Evolutionary conservation across 1,139 yeast species (phyloP).

Genomic region (Arxiozyma heterogenica): DNA sequence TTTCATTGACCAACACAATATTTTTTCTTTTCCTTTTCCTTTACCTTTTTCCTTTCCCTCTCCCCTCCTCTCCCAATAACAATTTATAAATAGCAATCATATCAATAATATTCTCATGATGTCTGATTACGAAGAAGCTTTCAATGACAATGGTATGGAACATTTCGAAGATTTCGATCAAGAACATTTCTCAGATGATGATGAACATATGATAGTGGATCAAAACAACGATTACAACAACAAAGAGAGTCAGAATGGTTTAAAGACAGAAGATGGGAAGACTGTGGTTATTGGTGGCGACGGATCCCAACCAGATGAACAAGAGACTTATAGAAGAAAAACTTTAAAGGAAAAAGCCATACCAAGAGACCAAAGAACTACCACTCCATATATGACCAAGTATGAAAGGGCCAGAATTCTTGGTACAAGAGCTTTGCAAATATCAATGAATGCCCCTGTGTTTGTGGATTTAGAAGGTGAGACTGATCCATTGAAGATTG

Average conservation of each 20-base stretch:
- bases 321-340: slow-evolving; percentile 46
- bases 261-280: slow-evolving; percentile 11
- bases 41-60: too few species aligned
- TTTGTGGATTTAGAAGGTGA: slow-evolving; percentile 97
- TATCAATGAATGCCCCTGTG: slow-evolving; percentile 96
- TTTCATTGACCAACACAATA: not conserved
- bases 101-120: slow-evolving; percentile 9
- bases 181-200: slow-evolving; percentile 67
- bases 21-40: too few species aligned
- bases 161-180: slow-evolving; percentile 75
- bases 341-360: slow-evolving; percentile 78
- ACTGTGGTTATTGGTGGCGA: slow-evolving; percentile 31
- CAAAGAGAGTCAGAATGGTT: slow-evolving; percentile 1
- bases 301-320: slow-evolving; percentile 48
- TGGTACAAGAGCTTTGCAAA: slow-evolving; percentile 94
- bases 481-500: slow-evolving; percentile 97
- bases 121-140: slow-evolving; percentile 45
- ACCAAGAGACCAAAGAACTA: slow-evolving; percentile 77
- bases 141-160: slow-evolving; percentile 64
- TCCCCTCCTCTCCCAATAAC: too few species aligned
- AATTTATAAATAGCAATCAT: too few species aligned
- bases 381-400: slow-evolving; percentile 98
- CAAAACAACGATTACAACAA: slow-evolving; percentile 32
- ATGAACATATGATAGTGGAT: slow-evolving; percentile 32
- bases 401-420: slow-evolving; percentile 94